These are phyloP conservation scores for Lentinula lateritia DNA, from an alignment of 768 basidiomycete species.

Conservation along the genomic window DNA sequence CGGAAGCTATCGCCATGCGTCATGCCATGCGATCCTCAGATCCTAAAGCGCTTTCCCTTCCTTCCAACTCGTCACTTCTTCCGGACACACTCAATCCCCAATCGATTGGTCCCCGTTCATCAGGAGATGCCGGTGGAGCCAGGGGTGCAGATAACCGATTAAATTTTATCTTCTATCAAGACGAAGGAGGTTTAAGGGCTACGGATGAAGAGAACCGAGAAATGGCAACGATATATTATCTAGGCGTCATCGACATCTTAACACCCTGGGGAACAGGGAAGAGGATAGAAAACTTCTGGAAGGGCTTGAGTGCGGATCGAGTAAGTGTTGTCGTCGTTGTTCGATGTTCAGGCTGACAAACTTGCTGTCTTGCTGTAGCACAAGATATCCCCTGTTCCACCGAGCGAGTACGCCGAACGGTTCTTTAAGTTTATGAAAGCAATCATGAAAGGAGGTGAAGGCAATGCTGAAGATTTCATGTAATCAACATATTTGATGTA, in stretches of 20 bases:
- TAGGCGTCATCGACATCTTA: conserved; percentile 95
- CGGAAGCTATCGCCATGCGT: conserved; percentile 80
- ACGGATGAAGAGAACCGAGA: conserved; percentile 80
- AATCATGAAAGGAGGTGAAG: conserved; percentile 77
- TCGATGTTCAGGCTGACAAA: not conserved
- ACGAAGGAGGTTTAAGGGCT: conserved; percentile 89
- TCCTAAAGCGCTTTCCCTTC: conserved; percentile 58
- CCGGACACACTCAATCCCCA: conserved; percentile 34
- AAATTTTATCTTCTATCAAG: conserved; percentile 91
- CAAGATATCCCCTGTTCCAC: conserved; percentile 91
- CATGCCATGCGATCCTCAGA: conserved; percentile 83
- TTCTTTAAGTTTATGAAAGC: conserved; percentile 87
- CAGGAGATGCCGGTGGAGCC: not conserved
- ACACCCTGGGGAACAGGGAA: conserved; percentile 82
- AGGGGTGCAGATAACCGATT: conserved; percentile 42
- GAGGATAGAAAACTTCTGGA: conserved; percentile 87
- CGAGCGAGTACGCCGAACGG: conserved; percentile 79
- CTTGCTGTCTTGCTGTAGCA: conserved; percentile 44
- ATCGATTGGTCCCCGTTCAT: not conserved
- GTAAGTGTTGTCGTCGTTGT: conserved; percentile 45
- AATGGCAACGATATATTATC: conserved; percentile 81
- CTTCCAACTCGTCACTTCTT: conserved; percentile 52
- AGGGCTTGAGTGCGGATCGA: conserved; percentile 80
- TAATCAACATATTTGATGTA: not conserved
- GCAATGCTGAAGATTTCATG: conserved; percentile 29